phyloP scores from a whole-genome alignment of 1,284 basidiomycete species.

The Exobasidium cylindrosporum region DNA sequence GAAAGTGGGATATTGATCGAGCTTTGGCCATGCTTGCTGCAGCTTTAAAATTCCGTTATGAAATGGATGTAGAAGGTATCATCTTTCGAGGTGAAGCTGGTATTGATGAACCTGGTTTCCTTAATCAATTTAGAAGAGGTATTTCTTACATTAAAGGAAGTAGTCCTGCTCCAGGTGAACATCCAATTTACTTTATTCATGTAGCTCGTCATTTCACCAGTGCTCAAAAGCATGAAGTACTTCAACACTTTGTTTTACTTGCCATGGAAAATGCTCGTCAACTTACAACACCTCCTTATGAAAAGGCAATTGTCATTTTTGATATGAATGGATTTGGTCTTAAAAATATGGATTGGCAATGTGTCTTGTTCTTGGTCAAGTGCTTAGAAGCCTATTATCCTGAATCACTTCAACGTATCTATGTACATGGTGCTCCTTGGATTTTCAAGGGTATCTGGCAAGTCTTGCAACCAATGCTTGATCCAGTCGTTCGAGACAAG shows the following conservation, averaged over 20 bases:
- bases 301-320: constrained; percentile 51
- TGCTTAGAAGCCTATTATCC: constrained; percentile 55
- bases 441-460: constrained; percentile 56
- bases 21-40: constrained; percentile 53
- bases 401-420: constrained; percentile 54
- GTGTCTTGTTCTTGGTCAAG: constrained; percentile 52
- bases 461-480: constrained; percentile 52
- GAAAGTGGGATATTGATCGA: constrained; percentile 54
- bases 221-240: constrained; percentile 52
- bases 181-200: constrained; percentile 55
- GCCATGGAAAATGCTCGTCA: constrained; percentile 51
- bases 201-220: constrained; percentile 53
- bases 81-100: constrained; percentile 53
- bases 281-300: constrained; percentile 50
- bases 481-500: constrained; percentile 54
- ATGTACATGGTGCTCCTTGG: constrained; percentile 54
- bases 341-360: constrained; percentile 56
- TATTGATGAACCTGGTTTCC: constrained; percentile 53
- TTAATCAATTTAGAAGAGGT: constrained; percentile 53
- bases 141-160: constrained; percentile 56
- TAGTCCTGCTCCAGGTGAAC: constrained; percentile 42
- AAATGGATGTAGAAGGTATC: constrained; percentile 51
- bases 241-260: constrained; percentile 52
- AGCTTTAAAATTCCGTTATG: constrained; percentile 55
- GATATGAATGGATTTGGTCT: constrained; percentile 54